Conservation (phyloP, 2,329 filamentous ascomycete genomes). For the Botrytis porri region DNA sequence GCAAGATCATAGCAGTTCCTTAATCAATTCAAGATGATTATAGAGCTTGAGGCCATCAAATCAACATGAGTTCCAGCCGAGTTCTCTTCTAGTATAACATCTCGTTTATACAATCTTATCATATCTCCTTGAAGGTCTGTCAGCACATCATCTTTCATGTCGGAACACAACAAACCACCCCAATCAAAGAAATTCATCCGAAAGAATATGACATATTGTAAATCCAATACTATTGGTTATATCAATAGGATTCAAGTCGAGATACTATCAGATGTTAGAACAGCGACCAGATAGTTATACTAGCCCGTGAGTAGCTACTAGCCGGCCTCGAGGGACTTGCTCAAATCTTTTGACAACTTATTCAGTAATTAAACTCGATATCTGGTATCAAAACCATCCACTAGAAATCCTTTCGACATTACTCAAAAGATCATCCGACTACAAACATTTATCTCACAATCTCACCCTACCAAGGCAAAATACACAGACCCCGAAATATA, state of each 20-base stretch:
- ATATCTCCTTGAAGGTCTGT: neutral
- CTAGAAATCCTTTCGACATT: too few species aligned
- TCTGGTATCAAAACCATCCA: too few species aligned
- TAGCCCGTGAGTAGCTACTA: neutral
- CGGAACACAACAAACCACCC: neutral
- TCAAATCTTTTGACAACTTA: neutral
- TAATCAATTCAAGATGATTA: too few species aligned
- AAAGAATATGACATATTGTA: rapidly evolving
- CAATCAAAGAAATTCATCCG: neutral
- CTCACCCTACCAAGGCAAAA: rapidly evolving
- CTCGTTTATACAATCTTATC: neutral
- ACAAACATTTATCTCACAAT: neutral
- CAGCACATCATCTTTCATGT: neutral
- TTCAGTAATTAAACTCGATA: too few species aligned
- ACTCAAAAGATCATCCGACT: too few species aligned
- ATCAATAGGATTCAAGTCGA: rapidly evolving
- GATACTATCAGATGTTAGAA: neutral
- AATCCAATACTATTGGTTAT: rapidly evolving
- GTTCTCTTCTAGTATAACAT: neutral
- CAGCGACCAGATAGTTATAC: neutral
- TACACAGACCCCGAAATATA: neutral
- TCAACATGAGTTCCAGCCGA: too few species aligned
- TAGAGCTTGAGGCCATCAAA: too few species aligned
- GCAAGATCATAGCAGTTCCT: rapidly evolving
- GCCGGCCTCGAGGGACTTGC: neutral